Conservation (phyloP, 805 yeast genomes). For the Barnettozyma salicaria region DNA sequence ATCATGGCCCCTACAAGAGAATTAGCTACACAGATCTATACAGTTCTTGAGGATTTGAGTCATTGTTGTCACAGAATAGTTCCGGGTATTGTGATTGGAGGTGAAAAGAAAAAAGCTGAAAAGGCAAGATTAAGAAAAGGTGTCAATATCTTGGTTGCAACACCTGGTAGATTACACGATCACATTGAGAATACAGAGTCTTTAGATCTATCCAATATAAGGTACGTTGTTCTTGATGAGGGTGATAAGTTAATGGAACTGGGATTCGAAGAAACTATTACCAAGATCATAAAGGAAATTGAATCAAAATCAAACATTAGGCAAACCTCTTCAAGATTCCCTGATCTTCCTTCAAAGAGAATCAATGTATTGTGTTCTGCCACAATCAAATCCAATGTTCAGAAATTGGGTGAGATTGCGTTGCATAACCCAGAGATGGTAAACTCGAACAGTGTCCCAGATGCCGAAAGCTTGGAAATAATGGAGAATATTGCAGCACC, state of each 20-base stretch:
- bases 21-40: conserved; percentile 82
- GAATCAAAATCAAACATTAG: conserved; percentile 36
- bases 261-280: conserved; percentile 92
- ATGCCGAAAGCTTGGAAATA: conserved; percentile 24
- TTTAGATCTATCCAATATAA: conserved; percentile 62
- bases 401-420: conserved; percentile 73
- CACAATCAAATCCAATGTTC: conserved; percentile 76
- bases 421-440: conserved; percentile 71
- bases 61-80: conserved; percentile 83
- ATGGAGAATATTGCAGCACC: conserved; percentile 55
- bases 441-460: conserved; percentile 28
- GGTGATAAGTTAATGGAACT: conserved; percentile 94
- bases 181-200: conserved; percentile 86
- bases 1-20: conserved; percentile 94
- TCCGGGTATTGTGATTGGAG: conserved; percentile 96
- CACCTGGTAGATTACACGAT: conserved; percentile 94
- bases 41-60: conserved; percentile 67
- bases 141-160: conserved; percentile 90
- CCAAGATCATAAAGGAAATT: conserved; percentile 61
- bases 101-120: conserved; percentile 95
- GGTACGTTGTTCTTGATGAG: conserved; percentile 92
- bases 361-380: conserved; percentile 90
- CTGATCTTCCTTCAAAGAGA: conserved; percentile 60
- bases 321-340: conserved; percentile 35
- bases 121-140: conserved; percentile 95